Conservation (phyloP, 2,329 filamentous ascomycete genomes). For the Stemphylium beticola region DNA sequence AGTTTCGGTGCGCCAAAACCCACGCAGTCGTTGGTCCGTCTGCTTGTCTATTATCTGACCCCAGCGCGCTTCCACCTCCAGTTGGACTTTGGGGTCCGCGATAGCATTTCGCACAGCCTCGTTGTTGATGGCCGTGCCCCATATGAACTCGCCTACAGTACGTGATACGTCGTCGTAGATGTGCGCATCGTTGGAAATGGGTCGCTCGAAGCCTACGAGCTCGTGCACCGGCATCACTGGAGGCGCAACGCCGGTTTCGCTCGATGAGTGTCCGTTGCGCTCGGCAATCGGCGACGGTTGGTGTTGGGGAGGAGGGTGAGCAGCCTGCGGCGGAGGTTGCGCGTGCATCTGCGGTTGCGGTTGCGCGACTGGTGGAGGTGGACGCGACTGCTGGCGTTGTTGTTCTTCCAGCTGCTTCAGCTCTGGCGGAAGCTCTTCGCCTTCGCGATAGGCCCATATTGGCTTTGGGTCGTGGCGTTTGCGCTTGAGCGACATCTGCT, state of each 20-base stretch:
- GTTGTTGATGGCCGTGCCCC: constrained; percentile 70
- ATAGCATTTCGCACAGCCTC: constrained; percentile 62
- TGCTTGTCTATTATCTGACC: constrained; percentile 77
- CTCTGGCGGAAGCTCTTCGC: constrained; percentile 32
- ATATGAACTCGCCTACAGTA: constrained; percentile 81
- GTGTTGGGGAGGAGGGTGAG: constrained; percentile 23
- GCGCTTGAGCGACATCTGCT: constrained; percentile 41
- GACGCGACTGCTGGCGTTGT: constrained; percentile 31
- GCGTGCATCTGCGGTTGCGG: constrained; percentile 17
- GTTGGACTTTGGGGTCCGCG: constrained; percentile 66
- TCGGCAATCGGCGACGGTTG: constrained; percentile 18
- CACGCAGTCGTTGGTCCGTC: constrained; percentile 69
- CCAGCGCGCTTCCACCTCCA: constrained; percentile 95
- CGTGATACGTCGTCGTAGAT: constrained; percentile 74
- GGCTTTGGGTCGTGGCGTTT: constrained; percentile 47
- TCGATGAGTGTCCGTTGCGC: constrained; percentile 27
- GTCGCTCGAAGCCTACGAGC: constrained; percentile 55
- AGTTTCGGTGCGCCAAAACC: constrained; percentile 69
- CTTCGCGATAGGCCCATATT: constrained; percentile 45
- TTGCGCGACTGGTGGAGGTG: constrained; percentile 24
- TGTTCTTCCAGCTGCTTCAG: constrained; percentile 32
- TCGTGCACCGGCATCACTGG: constrained; percentile 16
- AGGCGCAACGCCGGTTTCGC: constrained; percentile 14
- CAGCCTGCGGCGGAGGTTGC: constrained; percentile 20
- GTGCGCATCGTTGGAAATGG: constrained; percentile 73